A percentile compares a stretch with the other conserved stretches of the same genome.
These are phyloP conservation scores for Colletotrichum sp. DNA, from an alignment of 2,329 filamentous ascomycete genomes.

Conservation along the genomic window DNA sequence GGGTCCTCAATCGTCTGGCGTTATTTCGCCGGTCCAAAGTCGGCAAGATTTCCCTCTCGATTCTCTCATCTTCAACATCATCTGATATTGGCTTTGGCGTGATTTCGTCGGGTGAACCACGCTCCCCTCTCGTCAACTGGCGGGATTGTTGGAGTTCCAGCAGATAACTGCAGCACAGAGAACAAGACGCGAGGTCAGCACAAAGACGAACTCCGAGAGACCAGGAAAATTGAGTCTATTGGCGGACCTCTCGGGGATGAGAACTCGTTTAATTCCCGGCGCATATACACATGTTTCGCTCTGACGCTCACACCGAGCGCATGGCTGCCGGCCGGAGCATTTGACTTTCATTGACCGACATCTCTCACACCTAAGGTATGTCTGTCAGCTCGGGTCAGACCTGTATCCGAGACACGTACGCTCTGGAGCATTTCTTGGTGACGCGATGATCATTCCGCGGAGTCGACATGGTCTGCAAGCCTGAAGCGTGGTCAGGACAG, in stretches of 20 bases:
- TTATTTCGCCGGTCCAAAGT: not conserved
- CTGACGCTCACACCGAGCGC: not conserved
- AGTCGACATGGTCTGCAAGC: not conserved
- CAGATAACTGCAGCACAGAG: not conserved
- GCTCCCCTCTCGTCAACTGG: not conserved
- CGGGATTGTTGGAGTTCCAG: not conserved
- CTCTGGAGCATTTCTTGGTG: not conserved
- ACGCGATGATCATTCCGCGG: not conserved
- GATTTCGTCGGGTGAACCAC: rapidly evolving
- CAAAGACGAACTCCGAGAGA: not conserved
- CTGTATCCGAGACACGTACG: not conserved
- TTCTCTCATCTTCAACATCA: not conserved
- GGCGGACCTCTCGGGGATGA: not conserved
- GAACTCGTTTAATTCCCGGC: not conserved
- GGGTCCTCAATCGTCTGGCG: not conserved
- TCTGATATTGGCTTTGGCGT: too few relatives aligned
- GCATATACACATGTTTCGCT: not conserved
- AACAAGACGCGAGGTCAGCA: not conserved
- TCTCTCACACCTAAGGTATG: not conserved
- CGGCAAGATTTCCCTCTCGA: not conserved
- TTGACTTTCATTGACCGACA: not conserved
- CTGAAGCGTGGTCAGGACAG: not conserved
- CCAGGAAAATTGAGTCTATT: not conserved
- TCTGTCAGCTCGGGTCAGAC: not conserved
- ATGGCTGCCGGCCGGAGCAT: not conserved